These are phyloP conservation scores for Populus alba DNA, from an alignment of 345 rosid genomes.

Conservation along the genomic window DNA sequence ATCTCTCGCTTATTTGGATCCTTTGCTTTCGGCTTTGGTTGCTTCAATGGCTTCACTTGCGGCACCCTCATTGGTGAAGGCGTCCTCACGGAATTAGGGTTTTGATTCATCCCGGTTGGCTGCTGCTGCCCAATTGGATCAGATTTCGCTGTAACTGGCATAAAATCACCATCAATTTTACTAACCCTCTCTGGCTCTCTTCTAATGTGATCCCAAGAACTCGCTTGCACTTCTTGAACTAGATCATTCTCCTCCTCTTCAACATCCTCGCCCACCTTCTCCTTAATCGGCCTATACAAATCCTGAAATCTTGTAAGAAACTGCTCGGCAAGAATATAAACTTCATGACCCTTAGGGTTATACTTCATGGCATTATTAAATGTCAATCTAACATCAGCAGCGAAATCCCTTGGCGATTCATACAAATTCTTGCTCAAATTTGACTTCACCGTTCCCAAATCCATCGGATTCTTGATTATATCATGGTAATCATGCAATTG, in stretches of 20 bases:
- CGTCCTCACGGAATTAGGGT: constrained; percentile 26
- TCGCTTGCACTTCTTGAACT: constrained; percentile 39
- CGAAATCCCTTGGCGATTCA: constrained; percentile 55
- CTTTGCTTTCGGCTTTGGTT: constrained; percentile 77
- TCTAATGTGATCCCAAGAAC: constrained; percentile 45
- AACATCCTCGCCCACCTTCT: constrained; percentile 24
- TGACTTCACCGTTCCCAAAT: constrained; percentile 67
- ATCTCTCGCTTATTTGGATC: constrained; percentile 76
- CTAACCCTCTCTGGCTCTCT: constrained; percentile 28
- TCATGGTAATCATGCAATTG: constrained; percentile 60
- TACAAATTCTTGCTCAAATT: constrained; percentile 49
- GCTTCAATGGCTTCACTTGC: constrained; percentile 44
- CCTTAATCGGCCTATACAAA: constrained; percentile 41
- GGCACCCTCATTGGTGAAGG: constrained; percentile 35
- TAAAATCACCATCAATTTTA: constrained; percentile 14
- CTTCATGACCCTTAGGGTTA: constrained; percentile 73
- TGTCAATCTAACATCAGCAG: constrained; percentile 67
- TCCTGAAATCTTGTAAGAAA: constrained; percentile 46
- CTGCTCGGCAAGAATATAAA: constrained; percentile 54
- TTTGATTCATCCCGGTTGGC: constrained; percentile 19
- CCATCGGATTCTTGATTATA: constrained; percentile 70
- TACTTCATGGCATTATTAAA: constrained; percentile 72
- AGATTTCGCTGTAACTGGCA: constrained; percentile 25
- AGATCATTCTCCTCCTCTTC: constrained; percentile 21
- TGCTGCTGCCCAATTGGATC: constrained; percentile 24